Percentiles rank a stretch among this genome's conserved stretches.
Evolutionary conservation across 1,284 basidiomycete species (phyloP).

Genomic region (Fomitiporia mediterranea): DNA sequence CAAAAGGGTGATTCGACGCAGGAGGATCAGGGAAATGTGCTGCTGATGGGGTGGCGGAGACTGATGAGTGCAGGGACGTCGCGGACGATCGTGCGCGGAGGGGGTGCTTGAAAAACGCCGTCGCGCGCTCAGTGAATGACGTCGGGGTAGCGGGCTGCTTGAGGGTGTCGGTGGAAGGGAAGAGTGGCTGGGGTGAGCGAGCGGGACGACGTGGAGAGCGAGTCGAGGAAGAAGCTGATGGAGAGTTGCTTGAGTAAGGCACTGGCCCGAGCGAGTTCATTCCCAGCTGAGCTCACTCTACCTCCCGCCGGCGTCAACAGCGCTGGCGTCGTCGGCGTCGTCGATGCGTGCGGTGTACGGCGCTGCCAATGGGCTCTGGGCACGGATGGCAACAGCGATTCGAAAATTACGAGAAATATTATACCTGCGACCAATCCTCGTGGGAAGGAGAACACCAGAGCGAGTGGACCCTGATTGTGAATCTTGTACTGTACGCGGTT

Average conservation of each 20-base stretch:
- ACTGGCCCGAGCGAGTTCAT: constrained; percentile 17
- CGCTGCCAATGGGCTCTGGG: neutral
- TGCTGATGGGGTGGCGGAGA: constrained; percentile 13
- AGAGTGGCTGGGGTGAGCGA: neutral
- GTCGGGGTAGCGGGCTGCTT: constrained; percentile 1
- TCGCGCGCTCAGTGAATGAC: constrained; percentile 16
- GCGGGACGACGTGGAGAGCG: constrained; percentile 7
- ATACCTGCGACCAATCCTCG: too few relatives aligned
- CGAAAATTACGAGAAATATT: too few relatives aligned
- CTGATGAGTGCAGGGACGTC: constrained; percentile 11
- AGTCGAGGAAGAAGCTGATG: constrained; percentile 6
- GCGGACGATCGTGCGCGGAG: constrained; percentile 1
- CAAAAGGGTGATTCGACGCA: constrained; percentile 40
- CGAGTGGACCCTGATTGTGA: too few relatives aligned
- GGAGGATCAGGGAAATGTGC: constrained; percentile 6
- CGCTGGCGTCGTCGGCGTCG: neutral
- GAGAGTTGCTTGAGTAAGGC: constrained; percentile 10
- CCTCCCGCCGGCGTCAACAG: neutral
- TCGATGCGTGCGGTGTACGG: neutral
- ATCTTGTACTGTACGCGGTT: too few relatives aligned
- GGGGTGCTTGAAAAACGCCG: constrained; percentile 17
- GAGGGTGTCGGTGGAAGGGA: neutral
- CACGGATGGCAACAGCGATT: neutral
- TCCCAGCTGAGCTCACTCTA: constrained; percentile 1
- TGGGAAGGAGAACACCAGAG: too few relatives aligned